A percentile compares a stretch with the other conserved stretches of the same genome.
Evolutionary conservation across 2,329 filamentous ascomycete genomes (phyloP).

Genomic region (Colletotrichum tamarilloi): DNA sequence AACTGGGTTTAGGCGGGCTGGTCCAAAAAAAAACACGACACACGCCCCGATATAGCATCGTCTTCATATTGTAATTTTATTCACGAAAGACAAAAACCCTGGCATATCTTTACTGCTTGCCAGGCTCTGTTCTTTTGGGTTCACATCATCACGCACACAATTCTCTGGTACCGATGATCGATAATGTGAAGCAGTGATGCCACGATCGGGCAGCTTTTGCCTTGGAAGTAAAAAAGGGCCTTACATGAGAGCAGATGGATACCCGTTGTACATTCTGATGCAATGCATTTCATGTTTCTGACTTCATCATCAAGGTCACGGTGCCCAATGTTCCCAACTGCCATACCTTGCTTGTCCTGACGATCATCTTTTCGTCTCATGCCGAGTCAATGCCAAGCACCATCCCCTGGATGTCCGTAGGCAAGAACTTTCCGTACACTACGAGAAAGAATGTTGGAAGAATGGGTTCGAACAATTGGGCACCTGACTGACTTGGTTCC

Average conservation of each 20-base stretch:
- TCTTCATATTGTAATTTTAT: constrained; percentile 34
- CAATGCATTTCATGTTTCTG: neutral
- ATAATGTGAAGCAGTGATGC: neutral
- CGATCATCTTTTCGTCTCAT: neutral
- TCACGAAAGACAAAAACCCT: neutral
- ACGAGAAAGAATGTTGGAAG: neutral
- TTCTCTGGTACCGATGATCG: neutral
- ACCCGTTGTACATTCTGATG: neutral
- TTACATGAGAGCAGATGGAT: neutral
- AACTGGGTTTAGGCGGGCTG: neutral
- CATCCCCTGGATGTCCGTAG: neutral
- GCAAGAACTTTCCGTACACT: no score
- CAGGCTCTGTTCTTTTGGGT: neutral
- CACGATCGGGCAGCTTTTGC: neutral
- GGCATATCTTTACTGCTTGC: neutral
- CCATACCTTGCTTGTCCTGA: neutral
- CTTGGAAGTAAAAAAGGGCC: neutral
- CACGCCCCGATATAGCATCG: neutral
- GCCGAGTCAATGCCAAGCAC: constrained; percentile 5
- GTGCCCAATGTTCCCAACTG: neutral
- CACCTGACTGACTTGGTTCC: neutral
- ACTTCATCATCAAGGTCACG: neutral
- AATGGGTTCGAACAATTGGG: neutral
- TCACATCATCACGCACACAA: neutral
- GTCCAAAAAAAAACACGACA: neutral